Evolutionary conservation across 2,329 filamentous ascomycete species (phyloP).

Genomic region (Venturia oleaginea): DNA sequence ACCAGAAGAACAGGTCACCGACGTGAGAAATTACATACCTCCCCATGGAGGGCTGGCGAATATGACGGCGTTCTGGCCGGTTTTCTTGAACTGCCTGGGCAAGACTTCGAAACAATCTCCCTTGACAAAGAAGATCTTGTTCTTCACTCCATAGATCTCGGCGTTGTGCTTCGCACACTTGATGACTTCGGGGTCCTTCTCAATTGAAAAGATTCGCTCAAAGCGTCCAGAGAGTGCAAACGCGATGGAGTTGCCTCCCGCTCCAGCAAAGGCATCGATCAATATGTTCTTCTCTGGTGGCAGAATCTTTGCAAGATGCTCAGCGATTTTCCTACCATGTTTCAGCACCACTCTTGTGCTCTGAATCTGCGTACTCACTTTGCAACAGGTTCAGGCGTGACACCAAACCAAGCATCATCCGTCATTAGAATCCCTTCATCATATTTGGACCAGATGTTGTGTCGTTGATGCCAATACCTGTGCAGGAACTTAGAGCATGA

Average conservation of each 20-base stretch:
- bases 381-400: conserved; percentile 88
- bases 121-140: conserved; percentile 75
- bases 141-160: conserved; percentile 67
- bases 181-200: conserved; percentile 70
- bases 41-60: conserved; percentile 70
- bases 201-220: conserved; percentile 78
- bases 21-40: conserved; percentile 38
- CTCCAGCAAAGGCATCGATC: conserved; percentile 84
- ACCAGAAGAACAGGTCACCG: background rate
- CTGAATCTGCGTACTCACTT: conserved; percentile 45
- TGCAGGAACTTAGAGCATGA: background rate
- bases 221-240: conserved; percentile 75
- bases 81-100: conserved; percentile 40
- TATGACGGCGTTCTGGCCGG: conserved; percentile 46
- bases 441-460: conserved; percentile 80
- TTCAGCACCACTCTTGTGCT: background rate
- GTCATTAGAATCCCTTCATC: conserved; percentile 86
- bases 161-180: conserved; percentile 92
- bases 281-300: conserved; percentile 53
- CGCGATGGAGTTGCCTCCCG: conserved; percentile 90
- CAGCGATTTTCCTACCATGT: conserved; percentile 56
- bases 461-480: conserved; percentile 85
- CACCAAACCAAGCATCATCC: conserved; percentile 90
- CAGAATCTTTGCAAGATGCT: conserved; percentile 53
- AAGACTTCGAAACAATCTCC: conserved; percentile 79